Base-by-base conservation (phyloP, 2,329 filamentous ascomycete species). In the Colletotrichum tropicale region DNA sequence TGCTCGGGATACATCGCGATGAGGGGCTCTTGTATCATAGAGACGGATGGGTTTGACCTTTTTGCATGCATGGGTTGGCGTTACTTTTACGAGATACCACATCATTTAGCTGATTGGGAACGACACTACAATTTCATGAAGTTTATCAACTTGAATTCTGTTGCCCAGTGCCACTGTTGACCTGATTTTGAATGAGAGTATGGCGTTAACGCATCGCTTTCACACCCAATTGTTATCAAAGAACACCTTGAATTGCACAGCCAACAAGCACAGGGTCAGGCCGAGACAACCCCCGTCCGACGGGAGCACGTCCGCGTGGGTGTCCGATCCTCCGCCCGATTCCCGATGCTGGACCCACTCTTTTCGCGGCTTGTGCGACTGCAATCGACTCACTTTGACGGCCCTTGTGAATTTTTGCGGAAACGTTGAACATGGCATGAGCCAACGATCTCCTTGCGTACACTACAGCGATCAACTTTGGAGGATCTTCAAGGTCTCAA, bases 51-150 rank as follows among this genome's bases (percentile, higher is more conserved):
- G 15, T 26, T 62, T 10, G 24, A n/a, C 9, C 28, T 62, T 52
- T 38, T 70, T 70, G 55, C 61, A 73, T 75, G 62, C 73, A 76
- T 76, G 70, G 74, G 36, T 30, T 21, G 74, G 74, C 74, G 74
- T 76, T 75, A 16, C 7, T 75, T 32, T 62, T 24, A 76, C 74
- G 70, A 74, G 74, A 76, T 76, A 76, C 74, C 74, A 76, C 70
- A 66, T 69, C 64, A 68, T 76, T 76, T 61, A 69, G 48, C 70
- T 74, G 70, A 73, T 65, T 74, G 64, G 64, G 58, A 62, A 74
- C 67, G 74, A 69, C 10, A 72, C 21, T 21, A 26, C 55, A 52
- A 62, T 62, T 66, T 66, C 26, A 66, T 55, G 64, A 67, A 67
- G 24, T 26, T 67, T 30, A 38, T 13, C 18, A 28, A 66, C 30